These are phyloP conservation scores for Boletellus emodensis DNA, from an alignment of 768 basidiomycete genomes.

Conservation along the genomic window DNA sequence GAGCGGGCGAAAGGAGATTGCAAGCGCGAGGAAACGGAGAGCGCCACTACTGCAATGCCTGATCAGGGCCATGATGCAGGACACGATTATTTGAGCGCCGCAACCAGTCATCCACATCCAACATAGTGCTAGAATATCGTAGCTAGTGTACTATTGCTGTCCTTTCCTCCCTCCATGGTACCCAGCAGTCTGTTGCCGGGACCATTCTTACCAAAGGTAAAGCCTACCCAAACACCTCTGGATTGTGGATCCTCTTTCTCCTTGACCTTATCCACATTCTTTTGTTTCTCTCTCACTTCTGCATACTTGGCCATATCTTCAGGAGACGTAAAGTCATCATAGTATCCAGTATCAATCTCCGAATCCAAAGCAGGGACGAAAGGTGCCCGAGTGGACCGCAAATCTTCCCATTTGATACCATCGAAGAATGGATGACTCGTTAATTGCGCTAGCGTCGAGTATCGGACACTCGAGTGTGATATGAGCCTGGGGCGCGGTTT, in stretches of 20 bases:
- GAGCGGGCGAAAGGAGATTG: no score
- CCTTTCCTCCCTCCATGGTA: conserved; percentile 34
- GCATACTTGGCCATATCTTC: conserved; percentile 99
- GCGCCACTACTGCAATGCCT: no score
- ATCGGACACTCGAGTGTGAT: conserved; percentile 78
- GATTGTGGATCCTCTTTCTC: conserved; percentile 76
- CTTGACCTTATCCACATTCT: conserved; percentile 85
- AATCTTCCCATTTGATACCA: conserved; percentile 68
- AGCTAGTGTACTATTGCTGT: conserved; percentile 47
- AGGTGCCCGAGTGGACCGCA: conserved; percentile 75
- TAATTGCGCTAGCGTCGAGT: conserved; percentile 69
- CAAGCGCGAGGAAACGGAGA: no score
- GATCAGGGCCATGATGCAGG: no score
- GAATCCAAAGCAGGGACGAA: conserved; percentile 94
- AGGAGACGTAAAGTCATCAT: conserved; percentile 81
- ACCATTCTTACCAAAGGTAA: conserved; percentile 88
- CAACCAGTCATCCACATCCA: no score
- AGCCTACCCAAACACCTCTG: conserved; percentile 87
- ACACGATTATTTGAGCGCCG: no score
- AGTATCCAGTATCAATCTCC: conserved; percentile 93
- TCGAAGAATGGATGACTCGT: conserved; percentile 81
- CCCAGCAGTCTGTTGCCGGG: conserved; percentile 42
- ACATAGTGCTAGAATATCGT: conserved; percentile 49
- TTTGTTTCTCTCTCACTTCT: conserved; percentile 96
- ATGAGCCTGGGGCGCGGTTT: conserved; percentile 57